Conservation (phyloP, 2,329 filamentous ascomycete species). For the Penicillium griseofulvum region DNA sequence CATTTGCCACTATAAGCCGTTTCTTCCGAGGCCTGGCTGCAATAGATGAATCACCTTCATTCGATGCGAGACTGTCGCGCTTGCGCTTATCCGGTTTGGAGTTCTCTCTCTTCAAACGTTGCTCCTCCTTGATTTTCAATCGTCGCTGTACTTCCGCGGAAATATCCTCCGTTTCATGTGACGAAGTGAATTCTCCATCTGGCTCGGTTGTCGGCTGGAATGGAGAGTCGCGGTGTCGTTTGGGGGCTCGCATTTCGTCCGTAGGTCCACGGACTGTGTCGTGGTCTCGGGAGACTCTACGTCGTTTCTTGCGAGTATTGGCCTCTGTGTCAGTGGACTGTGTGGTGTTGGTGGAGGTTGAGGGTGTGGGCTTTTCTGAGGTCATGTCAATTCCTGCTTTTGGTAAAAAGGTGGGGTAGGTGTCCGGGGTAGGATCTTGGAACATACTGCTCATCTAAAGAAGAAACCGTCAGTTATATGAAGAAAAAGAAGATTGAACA, state of each 20-base stretch:
- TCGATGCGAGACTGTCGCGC: conserved; percentile 38
- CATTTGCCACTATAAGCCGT: conserved; percentile 13
- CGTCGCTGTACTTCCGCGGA: conserved; percentile 46
- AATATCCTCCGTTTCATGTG: conserved; percentile 45
- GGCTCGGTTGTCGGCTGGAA: conserved; percentile 16
- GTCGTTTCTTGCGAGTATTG: conserved; percentile 14
- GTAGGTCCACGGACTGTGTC: neutral
- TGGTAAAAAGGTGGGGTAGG: neutral
- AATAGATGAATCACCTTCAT: conserved; percentile 21
- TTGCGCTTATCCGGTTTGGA: conserved; percentile 40
- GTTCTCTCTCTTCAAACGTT: conserved; percentile 28
- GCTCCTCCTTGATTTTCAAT: conserved; percentile 44
- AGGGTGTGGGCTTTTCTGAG: conserved; percentile 1
- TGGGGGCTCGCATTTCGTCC: conserved; percentile 10
- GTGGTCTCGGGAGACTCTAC: neutral
- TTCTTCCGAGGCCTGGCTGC: conserved; percentile 23
- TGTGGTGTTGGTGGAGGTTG: conserved; percentile 1
- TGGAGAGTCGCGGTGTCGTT: conserved; percentile 9
- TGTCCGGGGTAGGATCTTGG: neutral
- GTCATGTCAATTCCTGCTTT: neutral
- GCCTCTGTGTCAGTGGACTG: conserved; percentile 10
- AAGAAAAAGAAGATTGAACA: neutral
- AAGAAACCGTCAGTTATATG: conserved; percentile 2
- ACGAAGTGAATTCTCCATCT: conserved; percentile 27
- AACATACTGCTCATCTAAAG: conserved; percentile 20